A percentile compares a stretch with the other conserved stretches of the same genome.
Conservation (phyloP, 1,284 basidiomycete species). For the Takashimella koratensis region DNA sequence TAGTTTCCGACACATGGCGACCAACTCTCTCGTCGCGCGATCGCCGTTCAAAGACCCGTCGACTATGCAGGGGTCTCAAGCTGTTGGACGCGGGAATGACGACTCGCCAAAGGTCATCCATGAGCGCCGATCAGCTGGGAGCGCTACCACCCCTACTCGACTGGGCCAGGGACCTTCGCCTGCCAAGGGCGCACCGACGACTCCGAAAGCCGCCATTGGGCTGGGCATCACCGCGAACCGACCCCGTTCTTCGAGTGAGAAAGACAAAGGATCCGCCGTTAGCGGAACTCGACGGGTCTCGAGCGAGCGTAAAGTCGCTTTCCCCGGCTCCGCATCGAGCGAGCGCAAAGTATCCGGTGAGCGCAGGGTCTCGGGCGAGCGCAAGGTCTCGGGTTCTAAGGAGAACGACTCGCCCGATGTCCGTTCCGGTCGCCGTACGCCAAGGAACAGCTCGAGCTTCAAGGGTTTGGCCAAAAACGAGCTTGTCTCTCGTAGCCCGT, state of each 20-base stretch:
- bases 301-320: constrained; percentile 25
- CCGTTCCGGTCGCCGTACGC: constrained; percentile 55
- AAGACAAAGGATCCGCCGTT: constrained; percentile 23
- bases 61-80: constrained; percentile 31
- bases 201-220: constrained; percentile 38
- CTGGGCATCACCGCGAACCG: constrained; percentile 32
- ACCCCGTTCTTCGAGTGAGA: constrained; percentile 15
- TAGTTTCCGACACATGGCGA: constrained; percentile 75
- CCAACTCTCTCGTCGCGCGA: constrained; percentile 78
- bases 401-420: constrained; percentile 63
- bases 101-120: constrained; percentile 31
- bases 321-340: constrained; percentile 11
- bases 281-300: constrained; percentile 38
- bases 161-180: constrained; percentile 31
- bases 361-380: constrained; percentile 17
- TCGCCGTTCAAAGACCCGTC: constrained; percentile 70
- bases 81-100: constrained; percentile 14
- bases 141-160: constrained; percentile 14
- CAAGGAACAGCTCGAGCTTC: constrained; percentile 69
- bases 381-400: constrained; percentile 44
- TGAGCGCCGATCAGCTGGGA: constrained; percentile 20
- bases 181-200: constrained; percentile 33
- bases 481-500: constrained; percentile 81
- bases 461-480: constrained; percentile 70
- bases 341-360: constrained; percentile 21